Conservation (phyloP, 331 rosid species). For the Saraca asoca region DNA sequence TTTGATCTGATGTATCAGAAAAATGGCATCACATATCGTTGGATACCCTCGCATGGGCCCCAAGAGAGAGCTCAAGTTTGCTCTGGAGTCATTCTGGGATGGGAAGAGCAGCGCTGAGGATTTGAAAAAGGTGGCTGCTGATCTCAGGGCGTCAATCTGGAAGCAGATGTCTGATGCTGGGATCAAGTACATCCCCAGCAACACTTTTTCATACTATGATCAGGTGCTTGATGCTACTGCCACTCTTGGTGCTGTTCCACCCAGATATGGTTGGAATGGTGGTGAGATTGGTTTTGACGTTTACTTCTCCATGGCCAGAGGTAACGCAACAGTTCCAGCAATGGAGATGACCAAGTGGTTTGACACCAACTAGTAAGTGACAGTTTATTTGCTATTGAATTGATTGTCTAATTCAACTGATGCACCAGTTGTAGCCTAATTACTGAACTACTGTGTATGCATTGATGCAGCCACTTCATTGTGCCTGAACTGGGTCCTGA, state of each 20-base stretch:
- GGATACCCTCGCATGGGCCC: conserved; percentile 99
- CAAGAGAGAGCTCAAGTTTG: conserved; percentile 98
- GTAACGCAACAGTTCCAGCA: conserved; percentile 93
- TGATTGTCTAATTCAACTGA: background rate
- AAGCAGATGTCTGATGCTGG: conserved; percentile 87
- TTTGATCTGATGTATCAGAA: conserved; percentile 45
- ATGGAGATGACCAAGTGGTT: conserved; percentile 99
- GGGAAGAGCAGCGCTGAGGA: conserved; percentile 89
- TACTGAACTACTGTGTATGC: conserved; percentile 19
- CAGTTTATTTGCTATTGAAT: background rate
- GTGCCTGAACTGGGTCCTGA: conserved; percentile 97
- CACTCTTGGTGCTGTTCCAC: conserved; percentile 88
- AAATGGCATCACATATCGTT: conserved; percentile 93
- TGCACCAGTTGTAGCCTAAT: conserved; percentile 1
- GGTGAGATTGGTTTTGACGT: conserved; percentile 89
- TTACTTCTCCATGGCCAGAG: conserved; percentile 98
- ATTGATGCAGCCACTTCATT: conserved; percentile 81
- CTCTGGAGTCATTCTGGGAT: conserved; percentile 96
- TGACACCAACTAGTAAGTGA: conserved; percentile 96
- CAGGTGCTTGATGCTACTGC: conserved; percentile 89
- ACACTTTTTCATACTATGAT: conserved; percentile 85
- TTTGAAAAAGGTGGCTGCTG: conserved; percentile 79
- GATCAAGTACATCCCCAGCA: conserved; percentile 94
- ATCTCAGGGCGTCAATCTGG: conserved; percentile 88
- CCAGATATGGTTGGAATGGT: conserved; percentile 83